phyloP scores from a whole-genome alignment of 108 stramenopile species.

The Discostella stelligeroides region DNA sequence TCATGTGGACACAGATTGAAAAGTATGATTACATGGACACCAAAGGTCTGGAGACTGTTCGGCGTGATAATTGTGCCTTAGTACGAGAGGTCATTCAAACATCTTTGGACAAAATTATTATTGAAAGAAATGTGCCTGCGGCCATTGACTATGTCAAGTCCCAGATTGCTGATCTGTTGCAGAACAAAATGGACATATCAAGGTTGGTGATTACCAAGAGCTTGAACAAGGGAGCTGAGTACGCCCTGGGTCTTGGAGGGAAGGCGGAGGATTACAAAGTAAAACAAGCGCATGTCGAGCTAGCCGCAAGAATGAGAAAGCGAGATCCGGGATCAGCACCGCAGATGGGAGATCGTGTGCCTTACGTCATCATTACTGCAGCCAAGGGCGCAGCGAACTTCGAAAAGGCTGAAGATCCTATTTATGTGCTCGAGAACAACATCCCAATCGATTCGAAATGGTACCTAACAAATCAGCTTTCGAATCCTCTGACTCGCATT shows the following conservation, averaged over 20 bases:
- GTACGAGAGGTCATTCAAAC: constrained; percentile 97
- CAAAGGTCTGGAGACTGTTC: constrained; percentile 98
- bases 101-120: constrained; percentile 97
- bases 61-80: constrained; percentile 98
- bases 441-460: constrained; percentile 97
- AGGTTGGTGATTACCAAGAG: constrained; percentile 98
- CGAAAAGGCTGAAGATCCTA: constrained; percentile 97
- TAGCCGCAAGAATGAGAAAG: constrained; percentile 97
- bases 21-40: constrained; percentile 99
- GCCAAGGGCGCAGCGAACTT: constrained; percentile 94
- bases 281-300: constrained; percentile 98
- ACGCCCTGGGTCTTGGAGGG: constrained; percentile 87
- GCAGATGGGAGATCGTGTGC: constrained; percentile 99
- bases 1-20: constrained; percentile 95
- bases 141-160: constrained; percentile 93
- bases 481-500: constrained; percentile 95
- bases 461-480: constrained; percentile 97
- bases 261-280: constrained; percentile 95
- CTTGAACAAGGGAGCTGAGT: constrained; percentile 96
- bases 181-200: constrained; percentile 99
- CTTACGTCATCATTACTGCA: constrained; percentile 98
- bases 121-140: constrained; percentile 88
- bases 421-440: constrained; percentile 97
- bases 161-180: constrained; percentile 93
- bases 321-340: constrained; percentile 98